Base-by-base conservation (phyloP, 2,329 filamentous ascomycete species). In the Venturia aucupariae region DNA sequence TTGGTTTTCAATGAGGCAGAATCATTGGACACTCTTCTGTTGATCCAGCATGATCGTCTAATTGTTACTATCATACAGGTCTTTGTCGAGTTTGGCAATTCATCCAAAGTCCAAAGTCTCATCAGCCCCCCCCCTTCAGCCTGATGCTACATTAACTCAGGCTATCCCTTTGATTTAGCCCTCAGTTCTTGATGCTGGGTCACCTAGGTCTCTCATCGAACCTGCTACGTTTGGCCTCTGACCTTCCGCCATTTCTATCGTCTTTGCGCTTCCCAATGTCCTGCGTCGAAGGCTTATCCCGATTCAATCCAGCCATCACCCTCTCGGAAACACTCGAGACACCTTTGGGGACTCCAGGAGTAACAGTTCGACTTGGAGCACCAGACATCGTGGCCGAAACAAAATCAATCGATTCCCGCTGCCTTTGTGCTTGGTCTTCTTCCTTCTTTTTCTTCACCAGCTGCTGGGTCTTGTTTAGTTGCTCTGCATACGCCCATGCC, bases 401-500 rank as follows among this genome's bases (percentile, higher is more conserved):
- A 66, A 74, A 74, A 15, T 73, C 70, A 39, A 72, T 61, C 67
- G 67, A 68, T n/a, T 68, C 69, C 61, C 71, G 64, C 60, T 68
- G 68, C 51, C 65, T 69, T 51, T 64, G 24, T 44, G 32, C 39
- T 35, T 35, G 35, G 24, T 59, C 48, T 13, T 60, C 64, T 11
- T 66, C 75, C 64, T 69, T 73, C 61, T 69, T 69, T 64, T 73
- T 73, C 19, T 66, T 60, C 3, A 76, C 68, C 61, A 70, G 70
- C 70, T 75, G 77, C 69, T 78, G 77, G 63, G 75, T 74, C 63
- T 71, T 73, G 62, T 70, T 71, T 65, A 79, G 69, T 69, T 76
- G 73, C 65, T 80, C 77, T 8, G 74, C 71, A 69, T 79, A 79
- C 46, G 75, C 76, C 70, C 75, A 78, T 19, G 75, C 69, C 11